Base-by-base conservation (phyloP, 1,139 yeast genomes). In the Kodamaea alishanica region DNA sequence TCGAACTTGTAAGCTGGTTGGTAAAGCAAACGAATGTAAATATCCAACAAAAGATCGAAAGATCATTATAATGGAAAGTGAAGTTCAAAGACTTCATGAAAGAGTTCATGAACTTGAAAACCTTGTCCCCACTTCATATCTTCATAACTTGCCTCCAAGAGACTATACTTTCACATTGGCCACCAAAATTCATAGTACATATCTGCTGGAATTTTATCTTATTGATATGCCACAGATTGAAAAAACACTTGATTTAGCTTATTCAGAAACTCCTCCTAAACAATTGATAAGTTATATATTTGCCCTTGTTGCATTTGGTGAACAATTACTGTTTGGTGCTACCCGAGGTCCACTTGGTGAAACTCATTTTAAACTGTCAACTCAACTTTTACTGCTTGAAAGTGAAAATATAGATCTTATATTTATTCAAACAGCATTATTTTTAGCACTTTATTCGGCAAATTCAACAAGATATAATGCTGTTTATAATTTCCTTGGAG, bases 21-120 rank as follows among this genome's bases (percentile, higher is more conserved):
- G 58, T 30, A 65, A 63, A 40, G 62, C 57, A 8, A 58, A 55
- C 32, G 63, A 53, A 6, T 77, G 82, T 46, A 55, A 59, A 3
- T 77, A 77, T 46, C 79, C 79, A 1, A 58, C 61, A 28, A 65
- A 73, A 35, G 79, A 75, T 50, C 57, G 81, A 26, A 72, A 75
- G 50, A 70, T 76, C 28, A 72, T 75, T 34, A 65, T 76, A 25
- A 63, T 73, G 67, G 80, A 75, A 55, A 67, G 75, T 40, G 80
- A 75, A 34, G 54, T 75, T 42, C 60, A 70, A 38, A 58, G 60
- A 33, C 56, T 76, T 23, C 73, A 73, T 46, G 65, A 61, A 30
- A 57, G 68, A 25, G 65, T 75, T n/a, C 58, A 55, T 33, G 54
- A 56, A 25, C 56, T 72, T 38, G 20, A 15, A 15, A 15, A 15